A percentile compares a stretch with the other conserved stretches of the same genome.
phyloP scores from a whole-genome alignment of 2,329 filamentous ascomycete species.

The Xylariales sp. region DNA sequence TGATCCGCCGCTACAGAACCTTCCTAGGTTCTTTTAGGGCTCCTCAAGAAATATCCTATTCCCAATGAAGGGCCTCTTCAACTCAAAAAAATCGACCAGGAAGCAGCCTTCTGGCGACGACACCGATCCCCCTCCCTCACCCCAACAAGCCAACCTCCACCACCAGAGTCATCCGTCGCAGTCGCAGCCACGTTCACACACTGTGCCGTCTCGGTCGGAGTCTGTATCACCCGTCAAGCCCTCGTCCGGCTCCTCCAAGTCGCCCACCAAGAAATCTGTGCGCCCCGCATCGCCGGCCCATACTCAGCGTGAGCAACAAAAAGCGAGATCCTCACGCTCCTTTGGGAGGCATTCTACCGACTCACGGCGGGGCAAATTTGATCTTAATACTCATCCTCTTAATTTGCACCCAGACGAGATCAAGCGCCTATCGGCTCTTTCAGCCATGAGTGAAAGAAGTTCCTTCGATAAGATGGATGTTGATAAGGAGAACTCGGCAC shows the following conservation, averaged over 20 bases:
- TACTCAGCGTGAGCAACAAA: constrained; percentile 47
- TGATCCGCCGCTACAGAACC: constrained; percentile 20
- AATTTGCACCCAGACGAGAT: constrained; percentile 92
- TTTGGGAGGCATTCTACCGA: constrained; percentile 63
- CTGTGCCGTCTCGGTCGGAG: constrained; percentile 44
- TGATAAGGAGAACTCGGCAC: constrained; percentile 71
- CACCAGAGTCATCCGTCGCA: constrained; percentile 37
- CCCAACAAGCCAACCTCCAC: constrained; percentile 37
- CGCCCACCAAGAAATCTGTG: constrained; percentile 45
- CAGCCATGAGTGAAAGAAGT: constrained; percentile 69
- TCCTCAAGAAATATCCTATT: constrained; percentile 38
- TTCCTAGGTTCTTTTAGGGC: constrained; percentile 18
- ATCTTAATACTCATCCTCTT: constrained; percentile 83
- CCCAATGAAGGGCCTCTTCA: constrained; percentile 53
- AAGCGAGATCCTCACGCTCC: constrained; percentile 58
- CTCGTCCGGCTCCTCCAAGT: constrained; percentile 36
- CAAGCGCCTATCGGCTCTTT: constrained; percentile 77
- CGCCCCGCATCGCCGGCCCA: constrained; percentile 48
- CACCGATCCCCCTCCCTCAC: constrained; percentile 43
- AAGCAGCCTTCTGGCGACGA: constrained; percentile 49
- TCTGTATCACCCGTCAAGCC: constrained; percentile 46
- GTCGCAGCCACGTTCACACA: constrained; percentile 28
- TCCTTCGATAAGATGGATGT: constrained; percentile 75
- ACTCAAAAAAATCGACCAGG: constrained; percentile 50
- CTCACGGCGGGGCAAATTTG: constrained; percentile 65